Percentiles rank a stretch among this genome's conserved stretches.
phyloP scores from a whole-genome alignment of 371 early-diverging fungal species.

The Dentiscutata heterogama region DNA sequence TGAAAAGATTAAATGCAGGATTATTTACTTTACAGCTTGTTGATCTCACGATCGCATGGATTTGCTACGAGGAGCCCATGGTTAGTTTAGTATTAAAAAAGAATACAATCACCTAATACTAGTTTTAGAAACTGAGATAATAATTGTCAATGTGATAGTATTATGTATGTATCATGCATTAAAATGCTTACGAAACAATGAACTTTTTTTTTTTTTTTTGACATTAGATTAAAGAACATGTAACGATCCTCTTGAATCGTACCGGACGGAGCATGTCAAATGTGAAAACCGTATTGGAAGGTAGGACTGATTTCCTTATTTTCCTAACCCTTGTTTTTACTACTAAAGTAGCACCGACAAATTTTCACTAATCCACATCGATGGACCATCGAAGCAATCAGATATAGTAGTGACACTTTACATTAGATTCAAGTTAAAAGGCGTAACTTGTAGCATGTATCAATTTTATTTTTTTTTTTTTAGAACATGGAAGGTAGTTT shows the following conservation, averaged over 20 bases:
- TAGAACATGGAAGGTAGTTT: neutral
- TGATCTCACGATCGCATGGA: constrained; percentile 71
- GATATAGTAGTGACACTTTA: no score
- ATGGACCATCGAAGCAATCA: no score
- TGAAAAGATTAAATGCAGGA: constrained; percentile 82
- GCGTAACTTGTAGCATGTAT: no score
- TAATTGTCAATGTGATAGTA: neutral
- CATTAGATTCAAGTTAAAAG: no score
- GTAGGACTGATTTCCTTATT: neutral
- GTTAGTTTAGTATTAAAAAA: constrained; percentile 18
- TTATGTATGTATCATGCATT: neutral
- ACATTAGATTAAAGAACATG: constrained; percentile 39
- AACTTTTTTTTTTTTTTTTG: neutral
- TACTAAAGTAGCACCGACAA: neutral
- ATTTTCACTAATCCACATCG: no score
- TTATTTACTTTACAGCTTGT: constrained; percentile 86
- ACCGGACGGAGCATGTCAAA: constrained; percentile 7
- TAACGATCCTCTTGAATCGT: constrained; percentile 23
- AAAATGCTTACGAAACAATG: neutral
- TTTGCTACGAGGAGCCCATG: constrained; percentile 62
- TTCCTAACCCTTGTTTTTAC: neutral
- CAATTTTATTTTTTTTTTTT: neutral
- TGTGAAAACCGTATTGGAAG: constrained; percentile 35
- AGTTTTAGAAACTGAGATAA: neutral
- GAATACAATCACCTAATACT: constrained; percentile 14